Evolutionary conservation across 1,284 basidiomycete species (phyloP).

Genomic region (Melanopsichium pennsylvanicum): DNA sequence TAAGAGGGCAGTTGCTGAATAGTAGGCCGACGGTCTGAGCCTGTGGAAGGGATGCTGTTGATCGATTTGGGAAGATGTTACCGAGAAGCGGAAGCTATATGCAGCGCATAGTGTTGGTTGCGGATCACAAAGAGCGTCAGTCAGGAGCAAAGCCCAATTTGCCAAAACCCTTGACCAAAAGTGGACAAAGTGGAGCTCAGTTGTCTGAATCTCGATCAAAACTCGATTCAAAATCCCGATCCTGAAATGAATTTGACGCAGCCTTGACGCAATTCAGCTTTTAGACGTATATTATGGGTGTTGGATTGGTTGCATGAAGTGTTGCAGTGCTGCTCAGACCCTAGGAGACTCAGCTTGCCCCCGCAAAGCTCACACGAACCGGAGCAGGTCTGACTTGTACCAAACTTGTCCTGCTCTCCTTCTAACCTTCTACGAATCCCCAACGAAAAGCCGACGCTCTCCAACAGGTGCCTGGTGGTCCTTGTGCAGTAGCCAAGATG

Average conservation of each 20-base stretch:
- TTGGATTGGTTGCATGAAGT: too few relatives aligned
- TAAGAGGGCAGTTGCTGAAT: too few relatives aligned
- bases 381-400: too few relatives aligned
- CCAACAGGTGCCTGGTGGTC: constrained; percentile 1
- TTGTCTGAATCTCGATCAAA: neutral
- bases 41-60: too few relatives aligned
- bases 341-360: too few relatives aligned
- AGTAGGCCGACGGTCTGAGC: too few relatives aligned
- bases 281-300: neutral
- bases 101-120: too few relatives aligned
- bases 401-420: neutral
- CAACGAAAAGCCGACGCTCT: neutral
- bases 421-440: neutral
- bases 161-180: neutral
- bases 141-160: neutral
- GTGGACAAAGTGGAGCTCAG: neutral
- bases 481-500: constrained; percentile 19
- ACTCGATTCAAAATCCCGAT: neutral
- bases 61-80: too few relatives aligned
- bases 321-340: constrained; percentile 5
- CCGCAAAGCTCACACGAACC: too few relatives aligned
- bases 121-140: too few relatives aligned
- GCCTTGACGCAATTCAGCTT: constrained; percentile 27
- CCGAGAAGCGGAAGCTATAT: too few relatives aligned
- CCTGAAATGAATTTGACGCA: neutral